Evolutionary conservation across 306 rosid species (phyloP).

Genomic region (Malus fusca): DNA sequence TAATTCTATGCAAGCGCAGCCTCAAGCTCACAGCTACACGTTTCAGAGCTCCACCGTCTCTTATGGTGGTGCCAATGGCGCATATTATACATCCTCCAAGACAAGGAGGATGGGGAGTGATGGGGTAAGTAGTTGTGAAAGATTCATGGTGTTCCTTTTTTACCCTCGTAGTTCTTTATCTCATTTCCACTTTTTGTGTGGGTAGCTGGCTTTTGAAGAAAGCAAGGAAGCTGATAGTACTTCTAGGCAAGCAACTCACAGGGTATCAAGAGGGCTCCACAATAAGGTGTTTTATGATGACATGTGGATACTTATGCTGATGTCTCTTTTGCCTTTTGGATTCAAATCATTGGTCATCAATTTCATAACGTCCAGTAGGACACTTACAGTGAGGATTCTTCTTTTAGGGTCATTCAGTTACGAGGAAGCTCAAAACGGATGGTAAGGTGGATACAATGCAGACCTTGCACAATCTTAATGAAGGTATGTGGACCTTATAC

Average conservation of each 20-base stretch:
- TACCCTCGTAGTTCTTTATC: neutral
- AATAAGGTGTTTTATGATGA: slow-evolving; percentile 40
- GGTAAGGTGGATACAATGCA: slow-evolving; percentile 78
- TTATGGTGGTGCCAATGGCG: slow-evolving; percentile 62
- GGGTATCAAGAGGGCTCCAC: slow-evolving; percentile 57
- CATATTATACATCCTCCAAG: slow-evolving; percentile 59
- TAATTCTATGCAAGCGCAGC: slow-evolving; percentile 24
- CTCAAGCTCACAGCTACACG: slow-evolving; percentile 58
- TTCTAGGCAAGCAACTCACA: slow-evolving; percentile 57
- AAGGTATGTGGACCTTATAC: slow-evolving; percentile 37
- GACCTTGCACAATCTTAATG: slow-evolving; percentile 73
- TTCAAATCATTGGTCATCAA: neutral
- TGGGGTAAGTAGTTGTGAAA: slow-evolving; percentile 48
- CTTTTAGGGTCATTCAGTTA: slow-evolving; percentile 65
- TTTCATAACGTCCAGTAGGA: neutral
- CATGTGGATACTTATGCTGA: neutral
- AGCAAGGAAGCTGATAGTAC: slow-evolving; percentile 75
- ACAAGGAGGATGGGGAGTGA: slow-evolving; percentile 74
- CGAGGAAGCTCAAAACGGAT: slow-evolving; percentile 71
- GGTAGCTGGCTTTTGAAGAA: slow-evolving; percentile 71
- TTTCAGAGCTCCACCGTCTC: slow-evolving; percentile 76
- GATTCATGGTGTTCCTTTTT: neutral
- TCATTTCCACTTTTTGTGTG: slow-evolving; percentile 18
- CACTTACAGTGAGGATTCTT: neutral
- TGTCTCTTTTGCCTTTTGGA: neutral